Percentiles rank a stretch among this genome's conserved stretches.
phyloP scores from a whole-genome alignment of 2,329 filamentous ascomycete genomes.

The Clathrospora elynae region DNA sequence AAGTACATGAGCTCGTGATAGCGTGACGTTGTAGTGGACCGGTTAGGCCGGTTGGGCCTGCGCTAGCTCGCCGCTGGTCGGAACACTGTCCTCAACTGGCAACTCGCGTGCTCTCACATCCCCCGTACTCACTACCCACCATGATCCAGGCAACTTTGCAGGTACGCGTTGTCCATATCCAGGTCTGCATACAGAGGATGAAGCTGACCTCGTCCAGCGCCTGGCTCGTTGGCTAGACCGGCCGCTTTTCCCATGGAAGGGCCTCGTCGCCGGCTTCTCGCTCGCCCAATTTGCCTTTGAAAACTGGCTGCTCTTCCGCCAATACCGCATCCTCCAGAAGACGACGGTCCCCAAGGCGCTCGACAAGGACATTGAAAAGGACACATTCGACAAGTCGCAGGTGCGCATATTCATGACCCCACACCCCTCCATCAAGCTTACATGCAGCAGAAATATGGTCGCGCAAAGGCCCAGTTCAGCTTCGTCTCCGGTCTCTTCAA shows the following conservation, averaged over 20 bases:
- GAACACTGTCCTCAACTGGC: constrained; percentile 26
- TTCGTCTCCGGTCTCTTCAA: constrained; percentile 81
- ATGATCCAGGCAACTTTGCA: constrained; percentile 49
- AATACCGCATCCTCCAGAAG: constrained; percentile 84
- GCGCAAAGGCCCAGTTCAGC: constrained; percentile 90
- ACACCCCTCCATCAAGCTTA: constrained; percentile 21
- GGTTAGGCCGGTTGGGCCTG: constrained; percentile 4
- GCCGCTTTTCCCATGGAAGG: constrained; percentile 96
- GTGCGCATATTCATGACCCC: constrained; percentile 32
- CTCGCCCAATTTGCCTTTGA: constrained; percentile 90
- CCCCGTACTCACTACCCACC: constrained; percentile 17
- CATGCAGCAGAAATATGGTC: constrained; percentile 72
- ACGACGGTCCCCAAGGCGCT: constrained; percentile 84
- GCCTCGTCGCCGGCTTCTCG: constrained; percentile 91
- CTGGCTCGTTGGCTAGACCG: constrained; percentile 87
- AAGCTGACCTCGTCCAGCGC: constrained; percentile 51
- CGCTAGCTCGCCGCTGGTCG: constrained; percentile 17
- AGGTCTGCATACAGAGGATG: neutral
- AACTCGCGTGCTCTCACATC: constrained; percentile 24
- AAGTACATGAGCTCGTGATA: too few relatives aligned
- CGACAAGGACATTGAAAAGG: constrained; percentile 82
- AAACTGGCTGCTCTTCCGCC: constrained; percentile 83
- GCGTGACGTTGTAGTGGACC: neutral
- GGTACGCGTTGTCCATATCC: constrained; percentile 18
- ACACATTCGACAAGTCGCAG: constrained; percentile 93